Evolutionary conservation across 2,329 filamentous ascomycete genomes (phyloP), one percentile per base, ranked within the genome.

Genomic region (Talaromyces sp.): DNA sequence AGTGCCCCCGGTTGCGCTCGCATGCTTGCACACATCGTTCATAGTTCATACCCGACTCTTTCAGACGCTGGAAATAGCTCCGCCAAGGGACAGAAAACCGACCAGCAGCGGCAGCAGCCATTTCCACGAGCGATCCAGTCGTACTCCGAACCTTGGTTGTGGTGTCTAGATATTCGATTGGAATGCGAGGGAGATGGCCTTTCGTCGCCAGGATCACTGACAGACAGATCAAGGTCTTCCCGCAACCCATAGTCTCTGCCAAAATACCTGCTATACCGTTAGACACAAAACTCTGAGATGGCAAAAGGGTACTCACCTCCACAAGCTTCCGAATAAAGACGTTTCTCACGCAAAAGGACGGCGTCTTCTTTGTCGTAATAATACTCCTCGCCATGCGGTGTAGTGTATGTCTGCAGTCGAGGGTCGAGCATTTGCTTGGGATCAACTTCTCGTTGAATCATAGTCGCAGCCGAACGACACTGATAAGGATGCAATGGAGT

Each of bases 221-320:
- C 19, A 98, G 77, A 64, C 89, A 93, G 11, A 97, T 96, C 27
- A 97, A 76, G 0, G 93, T 97, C 77, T 97, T 98, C 0, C 93
- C 93, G 53, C 79, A 77, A 31, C 82, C 82, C 78, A 81, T 81
- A 17, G 77, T 78, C 59, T 80, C 78, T 10, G 78, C 77, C 26
- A 80, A 71, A 27, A 80, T 78, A 2, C 77, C 72, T 76, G 27
- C 17, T 55, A 43, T 43, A 35, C 41, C 60, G 54, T 58, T 29
- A 21, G 56, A 49, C 21, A 29, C 11, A 26, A 29, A 24, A 59
- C 6, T 24, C 27, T 21, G 10, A 14, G 14, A 26, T 38, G 13
- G 13, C 11, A 9, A 50, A 13, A 14, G 43, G 43, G 8, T 51
- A 53, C 67, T 59, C 89, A 2, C 92, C 93, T 35, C 93, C 92